Conservation (phyloP, 257 asterid genomes). For the Rubia yunnanensis region DNA sequence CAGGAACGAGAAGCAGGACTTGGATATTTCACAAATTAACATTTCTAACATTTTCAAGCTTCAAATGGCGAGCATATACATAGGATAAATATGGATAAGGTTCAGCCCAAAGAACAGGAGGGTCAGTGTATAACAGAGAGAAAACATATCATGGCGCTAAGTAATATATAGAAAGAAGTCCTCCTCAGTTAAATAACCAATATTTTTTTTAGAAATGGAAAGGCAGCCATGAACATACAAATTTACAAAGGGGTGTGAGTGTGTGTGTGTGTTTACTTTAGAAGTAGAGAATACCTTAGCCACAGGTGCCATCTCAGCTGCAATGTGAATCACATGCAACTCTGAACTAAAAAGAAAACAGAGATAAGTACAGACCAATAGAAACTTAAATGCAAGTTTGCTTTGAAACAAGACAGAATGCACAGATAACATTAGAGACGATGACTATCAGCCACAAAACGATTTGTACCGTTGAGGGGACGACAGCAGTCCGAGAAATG, state of each 20-base stretch:
- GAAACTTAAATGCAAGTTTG: constrained; percentile 12
- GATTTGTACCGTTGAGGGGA: constrained; percentile 46
- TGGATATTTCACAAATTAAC: background rate
- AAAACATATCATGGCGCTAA: background rate
- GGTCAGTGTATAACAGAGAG: background rate
- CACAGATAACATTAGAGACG: background rate
- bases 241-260: no score
- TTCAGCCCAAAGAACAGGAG: background rate
- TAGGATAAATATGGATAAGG: background rate
- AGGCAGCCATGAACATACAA: background rate
- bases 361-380: constrained; percentile 27
- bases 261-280: background rate
- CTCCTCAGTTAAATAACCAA: background rate
- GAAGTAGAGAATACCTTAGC: constrained; percentile 61
- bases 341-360: constrained; percentile 46
- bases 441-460: constrained; percentile 5
- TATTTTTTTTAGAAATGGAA: background rate
- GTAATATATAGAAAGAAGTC: background rate
- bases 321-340: constrained; percentile 82
- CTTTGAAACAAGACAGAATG: background rate
- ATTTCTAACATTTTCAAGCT: background rate
- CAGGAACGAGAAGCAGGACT: background rate
- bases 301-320: constrained; percentile 99
- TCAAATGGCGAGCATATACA: background rate
- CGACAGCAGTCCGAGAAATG: constrained; percentile 46